Evolutionary conservation across 352 stramenopile genomes (phyloP).

Genomic region (Pythium monospermum): DNA sequence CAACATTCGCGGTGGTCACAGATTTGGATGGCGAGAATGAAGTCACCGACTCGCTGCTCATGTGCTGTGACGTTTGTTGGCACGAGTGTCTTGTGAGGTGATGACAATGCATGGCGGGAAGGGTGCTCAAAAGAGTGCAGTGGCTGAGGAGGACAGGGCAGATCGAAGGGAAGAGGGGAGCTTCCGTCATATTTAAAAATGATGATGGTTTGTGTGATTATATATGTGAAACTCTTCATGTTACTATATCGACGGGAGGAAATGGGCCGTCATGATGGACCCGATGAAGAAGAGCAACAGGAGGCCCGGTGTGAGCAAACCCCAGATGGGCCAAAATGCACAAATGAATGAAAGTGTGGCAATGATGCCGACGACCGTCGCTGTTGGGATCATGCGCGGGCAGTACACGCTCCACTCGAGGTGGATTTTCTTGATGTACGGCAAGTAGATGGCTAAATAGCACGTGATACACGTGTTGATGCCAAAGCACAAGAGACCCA

Average conservation of each 20-base stretch:
- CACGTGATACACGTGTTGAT: constrained; percentile 83
- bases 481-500: constrained; percentile 69
- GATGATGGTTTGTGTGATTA: constrained; percentile 7
- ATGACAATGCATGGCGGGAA: too few species aligned
- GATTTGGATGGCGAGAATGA: constrained; percentile 13
- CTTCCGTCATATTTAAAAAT: background rate
- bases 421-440: constrained; percentile 74
- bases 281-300: constrained; percentile 88
- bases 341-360: constrained; percentile 73
- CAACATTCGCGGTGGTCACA: constrained; percentile 40
- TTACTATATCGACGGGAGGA: constrained; percentile 80
- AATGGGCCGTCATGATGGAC: constrained; percentile 91
- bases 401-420: constrained; percentile 92
- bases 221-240: background rate
- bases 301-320: constrained; percentile 87
- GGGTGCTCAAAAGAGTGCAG: too few species aligned
- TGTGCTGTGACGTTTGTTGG: constrained; percentile 34
- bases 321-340: constrained; percentile 90
- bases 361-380: constrained; percentile 68
- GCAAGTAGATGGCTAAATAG: constrained; percentile 86
- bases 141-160: too few species aligned
- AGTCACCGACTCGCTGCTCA: constrained; percentile 29
- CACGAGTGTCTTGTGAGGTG: constrained; percentile 26
- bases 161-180: background rate
- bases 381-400: constrained; percentile 87